Conservation (phyloP, 1,139 yeast genomes). For the Scheffersomyces parashehatae region DNA sequence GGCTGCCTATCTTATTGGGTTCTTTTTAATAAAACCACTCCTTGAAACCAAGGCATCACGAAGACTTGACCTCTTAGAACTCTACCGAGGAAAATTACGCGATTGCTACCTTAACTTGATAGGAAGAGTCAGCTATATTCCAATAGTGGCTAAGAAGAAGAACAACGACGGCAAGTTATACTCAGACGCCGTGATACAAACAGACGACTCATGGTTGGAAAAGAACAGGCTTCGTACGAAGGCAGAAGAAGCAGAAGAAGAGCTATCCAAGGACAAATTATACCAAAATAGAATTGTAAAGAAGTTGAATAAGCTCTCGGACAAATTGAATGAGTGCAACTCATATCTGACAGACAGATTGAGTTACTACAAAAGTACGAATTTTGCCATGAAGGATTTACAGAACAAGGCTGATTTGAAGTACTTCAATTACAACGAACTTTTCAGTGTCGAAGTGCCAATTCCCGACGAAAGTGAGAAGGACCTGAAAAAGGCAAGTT, state of each 20-base stretch:
- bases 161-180: slow-evolving; percentile 34
- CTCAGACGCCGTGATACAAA: slow-evolving; percentile 44
- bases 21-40: slow-evolving; percentile 37
- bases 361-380: slow-evolving; percentile 33
- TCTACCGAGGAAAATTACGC: slow-evolving; percentile 33
- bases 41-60: slow-evolving; percentile 32
- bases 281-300: slow-evolving; percentile 23
- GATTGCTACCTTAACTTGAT: slow-evolving; percentile 39
- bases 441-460: slow-evolving; percentile 11
- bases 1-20: slow-evolving; percentile 33
- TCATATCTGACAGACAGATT: slow-evolving; percentile 34
- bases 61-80: slow-evolving; percentile 37
- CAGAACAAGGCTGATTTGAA: slow-evolving; percentile 40
- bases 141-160: slow-evolving; percentile 38
- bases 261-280: slow-evolving; percentile 24
- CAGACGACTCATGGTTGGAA: slow-evolving; percentile 26
- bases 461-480: slow-evolving; percentile 6
- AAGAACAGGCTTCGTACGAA: slow-evolving; percentile 7
- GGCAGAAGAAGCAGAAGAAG: slow-evolving; percentile 16
- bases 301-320: slow-evolving; percentile 26
- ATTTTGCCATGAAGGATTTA: slow-evolving; percentile 35
- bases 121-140: slow-evolving; percentile 39
- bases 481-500: slow-evolving; percentile 8
- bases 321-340: slow-evolving; percentile 25
- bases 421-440: slow-evolving; percentile 33